Conservation (phyloP, 169 alveolate genomes). For the Blepharisma undulans region DNA sequence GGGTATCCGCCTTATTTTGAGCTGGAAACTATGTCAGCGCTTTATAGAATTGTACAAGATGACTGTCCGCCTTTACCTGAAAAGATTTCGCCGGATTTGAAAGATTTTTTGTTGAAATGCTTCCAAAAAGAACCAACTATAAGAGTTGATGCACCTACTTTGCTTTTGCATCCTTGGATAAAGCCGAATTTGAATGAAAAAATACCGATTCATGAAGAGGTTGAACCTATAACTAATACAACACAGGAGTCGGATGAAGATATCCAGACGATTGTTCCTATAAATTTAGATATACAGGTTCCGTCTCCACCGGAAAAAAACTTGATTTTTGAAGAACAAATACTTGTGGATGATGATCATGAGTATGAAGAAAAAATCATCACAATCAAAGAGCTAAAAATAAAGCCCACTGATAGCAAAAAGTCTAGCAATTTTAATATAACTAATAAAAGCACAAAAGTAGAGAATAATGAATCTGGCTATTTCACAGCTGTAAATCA, state of each 20-base stretch:
- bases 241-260: background rate
- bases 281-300: background rate
- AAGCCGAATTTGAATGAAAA: background rate
- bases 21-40: constrained; percentile 67
- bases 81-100: constrained; percentile 59
- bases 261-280: background rate
- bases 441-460: background rate
- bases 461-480: background rate
- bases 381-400: background rate
- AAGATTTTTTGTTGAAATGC: constrained; percentile 76
- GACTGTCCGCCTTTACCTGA: constrained; percentile 78
- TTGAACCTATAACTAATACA: background rate
- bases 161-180: constrained; percentile 67
- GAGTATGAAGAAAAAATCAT: background rate
- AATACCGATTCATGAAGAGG: background rate
- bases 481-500: background rate
- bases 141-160: constrained; percentile 62
- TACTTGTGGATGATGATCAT: background rate
- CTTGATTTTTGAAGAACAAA: background rate
- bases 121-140: constrained; percentile 73
- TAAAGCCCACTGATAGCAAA: background rate
- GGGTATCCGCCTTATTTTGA: constrained; percentile 81
- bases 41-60: constrained; percentile 78
- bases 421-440: background rate
- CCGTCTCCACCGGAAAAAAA: background rate